Percentiles rank a stretch among this genome's conserved stretches.
Evolutionary conservation across 495 filamentous ascomycete genomes (phyloP).

Genomic region (Aspergillus taichungensis): DNA sequence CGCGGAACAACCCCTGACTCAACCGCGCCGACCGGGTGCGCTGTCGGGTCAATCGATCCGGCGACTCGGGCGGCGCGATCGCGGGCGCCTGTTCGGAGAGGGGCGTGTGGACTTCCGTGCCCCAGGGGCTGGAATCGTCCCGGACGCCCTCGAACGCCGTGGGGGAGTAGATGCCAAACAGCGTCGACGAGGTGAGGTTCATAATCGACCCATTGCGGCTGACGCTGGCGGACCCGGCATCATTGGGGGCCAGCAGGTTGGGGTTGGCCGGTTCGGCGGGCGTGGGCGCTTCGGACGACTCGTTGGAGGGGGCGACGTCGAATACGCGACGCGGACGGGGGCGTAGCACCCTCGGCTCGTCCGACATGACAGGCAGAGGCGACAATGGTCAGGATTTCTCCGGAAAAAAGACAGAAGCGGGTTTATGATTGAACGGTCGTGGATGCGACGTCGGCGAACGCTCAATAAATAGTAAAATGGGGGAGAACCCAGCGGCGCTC

Average conservation of each 20-base stretch:
- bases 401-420: not conserved
- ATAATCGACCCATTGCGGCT: conserved; percentile 67
- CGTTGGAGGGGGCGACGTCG: conserved; percentile 48
- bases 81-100: conserved; percentile 16
- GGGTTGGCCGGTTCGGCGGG: conserved; percentile 31
- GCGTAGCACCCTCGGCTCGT: conserved; percentile 50
- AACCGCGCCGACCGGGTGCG: conserved; percentile 27
- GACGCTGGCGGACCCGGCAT: conserved; percentile 24
- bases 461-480: no score
- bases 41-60: conserved; percentile 23
- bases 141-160: conserved; percentile 44
- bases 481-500: no score
- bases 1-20: conserved; percentile 35
- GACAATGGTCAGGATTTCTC: not conserved
- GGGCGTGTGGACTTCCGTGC: conserved; percentile 60
- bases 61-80: conserved; percentile 9
- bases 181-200: conserved; percentile 81
- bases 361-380: conserved; percentile 24
- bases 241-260: conserved; percentile 25
- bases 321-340: conserved; percentile 72
- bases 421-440: no score
- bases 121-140: conserved; percentile 56
- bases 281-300: conserved; percentile 43
- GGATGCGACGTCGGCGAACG: not conserved
- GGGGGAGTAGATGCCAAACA: conserved; percentile 83